Base-by-base conservation (phyloP, 2,329 filamentous ascomycete species). In the Basipetospora sp. region DNA sequence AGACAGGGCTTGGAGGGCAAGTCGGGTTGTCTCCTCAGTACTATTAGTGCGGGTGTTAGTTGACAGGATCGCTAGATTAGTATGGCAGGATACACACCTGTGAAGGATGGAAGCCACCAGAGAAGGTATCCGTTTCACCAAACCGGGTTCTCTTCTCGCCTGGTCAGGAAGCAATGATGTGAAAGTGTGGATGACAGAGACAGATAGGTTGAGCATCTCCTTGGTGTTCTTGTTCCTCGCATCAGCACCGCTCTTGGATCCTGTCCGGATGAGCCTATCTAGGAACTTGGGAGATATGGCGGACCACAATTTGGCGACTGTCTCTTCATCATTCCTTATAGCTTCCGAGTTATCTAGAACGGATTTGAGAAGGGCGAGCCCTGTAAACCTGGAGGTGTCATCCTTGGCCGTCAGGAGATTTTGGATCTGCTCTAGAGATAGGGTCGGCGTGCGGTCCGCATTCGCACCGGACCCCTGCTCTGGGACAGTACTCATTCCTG, bases 321-420 rank as follows among this genome's bases (percentile, higher is more conserved):
- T 51, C 2, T 54, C 53, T 8, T 62, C 56, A 51, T 75, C 62
- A 37, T 63, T 54, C 31, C 62, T 62, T 16, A 75, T 53, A n/a
- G 63, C 53, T 16, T 62, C 55, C 5, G 69, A 67, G 49, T 71
- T 74, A 52, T 80, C 75, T 22, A 82, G 62, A 10, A 77, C 56
- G n/a, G 72, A 70, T 48, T 75, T 78, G 36, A 81, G 62, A 16
- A 81, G 62, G 1, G 75, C 73, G 16, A 82, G 59, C 6, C 75
- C 77, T 28, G 80, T 75, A 45, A 82, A 80, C 48, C 73, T 67
- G 15, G 74, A 71, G 1, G 77, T 81, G 50, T 82, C 77, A 49
- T 80, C 68, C 42, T 72, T 74, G 38, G 69, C 55, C 38, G 60
- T 59, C 25, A 82, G 63, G 3, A 80, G 62, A 2, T 58, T 48